Conservation (phyloP, 2,329 filamentous ascomycete species). For the Xylaria sp. region DNA sequence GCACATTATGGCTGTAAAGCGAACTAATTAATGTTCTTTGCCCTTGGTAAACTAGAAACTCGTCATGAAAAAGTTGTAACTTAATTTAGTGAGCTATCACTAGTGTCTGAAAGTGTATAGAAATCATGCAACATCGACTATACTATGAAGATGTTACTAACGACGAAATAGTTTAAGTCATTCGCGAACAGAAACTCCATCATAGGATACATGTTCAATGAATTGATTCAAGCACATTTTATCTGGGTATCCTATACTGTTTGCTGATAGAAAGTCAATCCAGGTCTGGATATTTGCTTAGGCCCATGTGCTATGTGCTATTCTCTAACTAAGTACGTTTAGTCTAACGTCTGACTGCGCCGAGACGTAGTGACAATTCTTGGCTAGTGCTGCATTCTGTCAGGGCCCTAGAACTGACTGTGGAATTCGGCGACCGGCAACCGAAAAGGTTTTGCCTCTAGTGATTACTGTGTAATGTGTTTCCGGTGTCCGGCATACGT, state of each 20-base stretch:
- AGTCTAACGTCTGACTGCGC: not conserved
- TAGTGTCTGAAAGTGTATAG: too few species aligned
- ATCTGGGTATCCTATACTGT: too few species aligned
- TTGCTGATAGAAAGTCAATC: too few species aligned
- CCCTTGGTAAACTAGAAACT: not conserved
- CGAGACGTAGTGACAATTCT: not conserved
- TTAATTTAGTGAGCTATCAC: not conserved
- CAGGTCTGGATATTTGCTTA: too few species aligned
- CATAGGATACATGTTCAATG: too few species aligned
- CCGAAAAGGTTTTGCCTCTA: not conserved
- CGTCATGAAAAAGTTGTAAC: not conserved
- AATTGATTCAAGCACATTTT: too few species aligned
- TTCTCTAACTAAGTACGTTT: not conserved
- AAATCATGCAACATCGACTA: too few species aligned
- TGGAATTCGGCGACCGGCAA: conserved; percentile 2
- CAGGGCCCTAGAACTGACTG: not conserved
- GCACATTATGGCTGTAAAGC: too few species aligned
- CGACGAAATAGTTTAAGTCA: too few species aligned
- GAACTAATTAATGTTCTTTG: too few species aligned
- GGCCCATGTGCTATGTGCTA: not conserved
- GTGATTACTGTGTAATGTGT: not conserved
- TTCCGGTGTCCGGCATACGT: conserved; percentile 6
- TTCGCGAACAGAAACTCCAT: too few species aligned
- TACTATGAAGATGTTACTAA: too few species aligned
- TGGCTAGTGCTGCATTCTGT: not conserved